Base-by-base conservation (phyloP, 2,329 filamentous ascomycete species). In the Boeremia lycopersici region DNA sequence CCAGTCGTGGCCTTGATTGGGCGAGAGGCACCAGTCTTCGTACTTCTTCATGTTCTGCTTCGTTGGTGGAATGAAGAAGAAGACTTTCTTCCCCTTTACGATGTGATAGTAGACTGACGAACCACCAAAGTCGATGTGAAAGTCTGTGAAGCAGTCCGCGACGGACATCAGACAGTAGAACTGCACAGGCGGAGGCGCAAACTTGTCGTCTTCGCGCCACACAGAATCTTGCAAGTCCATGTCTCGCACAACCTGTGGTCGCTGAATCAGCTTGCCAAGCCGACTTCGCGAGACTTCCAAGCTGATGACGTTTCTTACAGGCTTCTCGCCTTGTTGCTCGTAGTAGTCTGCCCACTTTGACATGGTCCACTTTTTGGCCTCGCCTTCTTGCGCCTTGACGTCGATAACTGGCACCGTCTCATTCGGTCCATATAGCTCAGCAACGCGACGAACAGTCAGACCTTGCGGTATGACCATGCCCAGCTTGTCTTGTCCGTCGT, bases 51-150 rank as follows among this genome's bases (percentile, higher is more conserved):
- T 76, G 63, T 89, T 82, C 66, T 86, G 85, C 60, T 87, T 84
- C 59, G 86, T 88, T 0, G 86, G 86, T 3, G 85, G 85, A 48
- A 89, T 88, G 75, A 89, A 89, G 71, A 89, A 87, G 72, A 89
- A 89, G 0, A 86, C 87, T 72, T 89, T 89, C 65, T 82, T 85
- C 51, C 86, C 86, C 60, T 86, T 86, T 49, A 89, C 73, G 58
- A 89, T 88, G 64, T 89, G 86, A 61, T 89, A 89, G 67, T 85
- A 89, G 6, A 89, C 86, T 1, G 86, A 89, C 4, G 86, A 89
- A 5, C 86, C 86, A 31, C 86, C 86, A 71, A 89, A 89, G 67
- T 89, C 86, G 66, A 89, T 87, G 71, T 89, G 86, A 62, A 89
- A 89, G 70, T 89, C 86, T 17, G 86, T 89, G 61, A 87, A 89